phyloP scores from a whole-genome alignment of 805 yeast genomes.

The Vanderwaltozyma tropicalis region DNA sequence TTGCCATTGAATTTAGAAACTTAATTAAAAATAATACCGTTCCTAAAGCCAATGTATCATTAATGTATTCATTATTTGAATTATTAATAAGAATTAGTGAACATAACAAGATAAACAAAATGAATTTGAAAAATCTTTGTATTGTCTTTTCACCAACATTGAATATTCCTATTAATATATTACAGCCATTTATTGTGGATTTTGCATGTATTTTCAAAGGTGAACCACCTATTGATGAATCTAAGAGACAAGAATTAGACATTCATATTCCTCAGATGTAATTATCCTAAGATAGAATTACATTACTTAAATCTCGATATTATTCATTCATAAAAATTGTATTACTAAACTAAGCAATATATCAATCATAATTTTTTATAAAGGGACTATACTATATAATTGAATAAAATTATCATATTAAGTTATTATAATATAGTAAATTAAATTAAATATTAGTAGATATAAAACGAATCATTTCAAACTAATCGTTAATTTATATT shows the following conservation, averaged over 20 bases:
- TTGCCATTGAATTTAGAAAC: slow-evolving; percentile 26
- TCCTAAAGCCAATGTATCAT: slow-evolving; percentile 46
- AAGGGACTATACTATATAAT: no score
- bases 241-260: slow-evolving; percentile 40
- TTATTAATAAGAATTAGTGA: slow-evolving; percentile 56
- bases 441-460: no score
- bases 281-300: not conserved
- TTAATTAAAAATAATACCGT: slow-evolving; percentile 28
- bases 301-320: no score
- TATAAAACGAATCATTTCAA: no score
- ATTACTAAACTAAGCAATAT: no score
- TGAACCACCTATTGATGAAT: slow-evolving; percentile 33
- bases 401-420: no score
- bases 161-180: slow-evolving; percentile 51
- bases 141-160: slow-evolving; percentile 78
- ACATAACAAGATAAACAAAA: slow-evolving; percentile 59
- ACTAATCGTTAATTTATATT: no score
- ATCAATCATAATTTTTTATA: no score
- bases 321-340: not conserved
- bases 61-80: slow-evolving; percentile 53
- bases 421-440: no score
- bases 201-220: slow-evolving; percentile 51
- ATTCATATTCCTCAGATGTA: slow-evolving; percentile 39
- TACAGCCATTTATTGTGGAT: slow-evolving; percentile 51
- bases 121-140: slow-evolving; percentile 71